Evolutionary conservation across 140 eudicot genomes (phyloP).

Genomic region (Anethum foeniculum): DNA sequence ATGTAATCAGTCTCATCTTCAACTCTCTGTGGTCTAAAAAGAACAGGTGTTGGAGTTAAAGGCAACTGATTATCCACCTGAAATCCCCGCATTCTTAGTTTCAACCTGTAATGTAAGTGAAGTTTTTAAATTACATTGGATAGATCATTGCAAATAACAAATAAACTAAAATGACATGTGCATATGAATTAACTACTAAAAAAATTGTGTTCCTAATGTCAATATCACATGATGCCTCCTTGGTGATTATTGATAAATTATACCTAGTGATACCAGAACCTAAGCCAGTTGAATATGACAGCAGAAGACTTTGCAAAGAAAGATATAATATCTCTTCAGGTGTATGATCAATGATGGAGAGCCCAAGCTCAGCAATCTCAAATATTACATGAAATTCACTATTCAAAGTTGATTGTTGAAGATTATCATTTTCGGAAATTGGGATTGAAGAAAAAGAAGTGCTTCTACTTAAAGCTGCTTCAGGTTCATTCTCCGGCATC

Average conservation of each 20-base stretch:
- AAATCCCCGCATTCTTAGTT: slow-evolving; percentile 92
- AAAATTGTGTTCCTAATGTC: not conserved
- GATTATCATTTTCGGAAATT: slow-evolving; percentile 28
- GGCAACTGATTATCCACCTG: slow-evolving; percentile 98
- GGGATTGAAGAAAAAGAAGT: slow-evolving; percentile 30
- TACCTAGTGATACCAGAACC: slow-evolving; percentile 93
- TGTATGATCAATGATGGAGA: slow-evolving; percentile 91
- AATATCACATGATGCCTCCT: not conserved
- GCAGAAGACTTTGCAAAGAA: slow-evolving; percentile 69
- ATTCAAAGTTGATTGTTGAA: slow-evolving; percentile 38
- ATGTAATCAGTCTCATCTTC: slow-evolving; percentile 69
- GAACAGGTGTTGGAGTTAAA: slow-evolving; percentile 92
- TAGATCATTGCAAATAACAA: not conserved
- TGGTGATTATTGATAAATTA: slow-evolving; percentile 17
- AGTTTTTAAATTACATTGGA: slow-evolving; percentile 6
- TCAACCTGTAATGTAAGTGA: slow-evolving; percentile 43
- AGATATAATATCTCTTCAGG: slow-evolving; percentile 95
- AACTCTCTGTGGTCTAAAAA: slow-evolving; percentile 79
- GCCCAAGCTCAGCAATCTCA: slow-evolving; percentile 84
- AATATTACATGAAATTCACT: slow-evolving; percentile 78
- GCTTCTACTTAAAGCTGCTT: slow-evolving; percentile 13
- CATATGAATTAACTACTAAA: slow-evolving; percentile 2
- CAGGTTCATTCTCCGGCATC: slow-evolving; percentile 55
- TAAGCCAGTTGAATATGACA: slow-evolving; percentile 86
- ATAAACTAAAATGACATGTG: not conserved